A percentile compares a stretch with the other conserved stretches of the same genome.
phyloP scores from a whole-genome alignment of 257 asterid species.

The Gardenia jasminoides region DNA sequence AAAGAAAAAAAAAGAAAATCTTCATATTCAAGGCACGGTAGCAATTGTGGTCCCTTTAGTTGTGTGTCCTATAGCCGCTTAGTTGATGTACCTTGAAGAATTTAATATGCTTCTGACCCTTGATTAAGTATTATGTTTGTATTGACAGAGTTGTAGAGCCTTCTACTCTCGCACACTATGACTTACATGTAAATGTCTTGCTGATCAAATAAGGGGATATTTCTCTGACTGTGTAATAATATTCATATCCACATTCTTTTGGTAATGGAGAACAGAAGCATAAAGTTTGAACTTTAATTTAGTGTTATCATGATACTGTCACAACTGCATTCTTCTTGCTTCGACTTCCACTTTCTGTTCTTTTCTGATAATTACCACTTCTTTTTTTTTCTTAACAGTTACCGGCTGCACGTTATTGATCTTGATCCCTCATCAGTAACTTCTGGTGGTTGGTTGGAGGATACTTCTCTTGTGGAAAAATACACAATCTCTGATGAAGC shows the following conservation, averaged over 20 bases:
- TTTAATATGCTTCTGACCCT: too few relatives aligned
- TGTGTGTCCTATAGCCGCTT: background rate
- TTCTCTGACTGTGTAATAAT: background rate
- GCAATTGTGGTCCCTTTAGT: background rate
- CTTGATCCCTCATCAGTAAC: slow-evolving; percentile 90
- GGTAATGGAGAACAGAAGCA: background rate
- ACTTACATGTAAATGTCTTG: background rate
- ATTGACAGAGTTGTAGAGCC: background rate
- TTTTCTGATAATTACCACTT: background rate
- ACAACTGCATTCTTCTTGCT: background rate
- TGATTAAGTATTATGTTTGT: background rate
- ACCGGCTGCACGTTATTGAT: slow-evolving; percentile 75
- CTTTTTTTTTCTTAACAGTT: slow-evolving; percentile 40
- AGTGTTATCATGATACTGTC: background rate
- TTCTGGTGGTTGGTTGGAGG: slow-evolving; percentile 98
- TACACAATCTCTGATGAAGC: slow-evolving; percentile 94
- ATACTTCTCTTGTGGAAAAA: slow-evolving; percentile 93
- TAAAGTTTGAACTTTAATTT: background rate
- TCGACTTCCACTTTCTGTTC: background rate
- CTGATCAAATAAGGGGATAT: background rate
- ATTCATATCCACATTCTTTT: background rate
- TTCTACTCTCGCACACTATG: background rate
- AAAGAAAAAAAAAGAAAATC: too few relatives aligned
- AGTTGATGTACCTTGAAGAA: background rate
- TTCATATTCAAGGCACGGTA: background rate